Evolutionary conservation across 306 rosid species (phyloP).

Genomic region (Sphenostylis stenocarpa): DNA sequence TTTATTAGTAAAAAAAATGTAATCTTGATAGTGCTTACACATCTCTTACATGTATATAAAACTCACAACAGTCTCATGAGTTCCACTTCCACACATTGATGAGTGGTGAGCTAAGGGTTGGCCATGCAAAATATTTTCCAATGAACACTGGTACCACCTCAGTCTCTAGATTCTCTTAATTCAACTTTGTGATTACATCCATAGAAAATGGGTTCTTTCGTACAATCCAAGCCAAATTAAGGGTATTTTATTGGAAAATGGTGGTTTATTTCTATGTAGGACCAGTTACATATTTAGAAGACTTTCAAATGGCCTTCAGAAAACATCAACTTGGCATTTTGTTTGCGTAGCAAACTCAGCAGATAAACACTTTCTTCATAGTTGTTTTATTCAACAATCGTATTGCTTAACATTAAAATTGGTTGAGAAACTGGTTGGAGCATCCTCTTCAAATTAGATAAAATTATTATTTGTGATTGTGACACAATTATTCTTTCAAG

Average conservation of each 20-base stretch:
- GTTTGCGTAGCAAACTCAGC: no score
- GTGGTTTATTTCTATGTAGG: background rate
- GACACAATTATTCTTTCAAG: no score
- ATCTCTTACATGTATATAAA: background rate
- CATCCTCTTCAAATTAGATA: no score
- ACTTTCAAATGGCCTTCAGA: background rate
- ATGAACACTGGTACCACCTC: background rate
- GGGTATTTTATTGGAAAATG: background rate
- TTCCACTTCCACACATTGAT: background rate
- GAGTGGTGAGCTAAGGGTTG: background rate
- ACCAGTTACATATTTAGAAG: background rate
- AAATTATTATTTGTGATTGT: no score
- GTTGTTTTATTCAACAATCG: no score
- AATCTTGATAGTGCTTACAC: background rate
- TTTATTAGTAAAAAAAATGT: no score
- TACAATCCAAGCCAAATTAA: background rate
- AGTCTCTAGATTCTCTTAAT: background rate
- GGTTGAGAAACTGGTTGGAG: background rate
- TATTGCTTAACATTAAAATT: background rate
- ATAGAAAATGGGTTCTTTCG: background rate
- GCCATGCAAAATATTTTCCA: background rate
- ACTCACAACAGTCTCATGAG: background rate
- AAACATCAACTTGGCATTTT: background rate
- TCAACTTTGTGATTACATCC: background rate
- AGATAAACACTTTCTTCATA: background rate